Base-by-base conservation (phyloP, 768 basidiomycete genomes). In the Daedaleopsis sinensis region DNA sequence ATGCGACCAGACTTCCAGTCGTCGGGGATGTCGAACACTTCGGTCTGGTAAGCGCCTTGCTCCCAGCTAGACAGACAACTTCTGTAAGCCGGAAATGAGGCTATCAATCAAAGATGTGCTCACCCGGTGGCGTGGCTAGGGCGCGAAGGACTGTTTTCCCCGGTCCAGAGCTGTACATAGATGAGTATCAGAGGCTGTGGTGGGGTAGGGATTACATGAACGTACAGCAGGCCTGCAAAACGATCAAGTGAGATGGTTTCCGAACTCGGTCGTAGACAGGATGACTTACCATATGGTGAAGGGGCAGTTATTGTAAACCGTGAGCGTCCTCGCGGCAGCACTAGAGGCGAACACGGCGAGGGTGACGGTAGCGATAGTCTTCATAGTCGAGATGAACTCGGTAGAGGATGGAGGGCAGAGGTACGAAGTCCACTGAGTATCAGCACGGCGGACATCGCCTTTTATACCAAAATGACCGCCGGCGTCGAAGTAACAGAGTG, bases 1-100 rank as follows among this genome's bases (percentile, higher is more conserved):
- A 79, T 77, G 37, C 77, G 72, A 18, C 75, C 77, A 8, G 76
- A 69, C 39, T 62, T 68, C 77, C 78, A 79, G 65, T 77, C 71
- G 51, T 79, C 69, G 16, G 76, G 76, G 23, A 79, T 73, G 27
- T 55, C 58, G 64, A 78, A 76, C 32, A 62, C 64, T n/a, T 72
- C 70, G 4, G 63, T 6, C 32, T 73, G 61, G 36, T 65, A 70
- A 6, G 72, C 60, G 15, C 51, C 55, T 10, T 72, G 72, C 46
- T 65, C 62, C 75, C 74, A 76, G 24, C 73, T 72, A 27, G 7
- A 57, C 51, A 35, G 42, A 42, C n/a, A n/a, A n/a, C n/a, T n/a
- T n/a, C n/a, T n/a, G n/a, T n/a, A 32, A 44, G 55, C 13, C 5
- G n/a, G 46, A 13, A 16, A 39, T 23, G 27, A 7, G 27, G 27